Conservation (phyloP, 345 rosid genomes). For the Cardamine chenopodiifolia region DNA sequence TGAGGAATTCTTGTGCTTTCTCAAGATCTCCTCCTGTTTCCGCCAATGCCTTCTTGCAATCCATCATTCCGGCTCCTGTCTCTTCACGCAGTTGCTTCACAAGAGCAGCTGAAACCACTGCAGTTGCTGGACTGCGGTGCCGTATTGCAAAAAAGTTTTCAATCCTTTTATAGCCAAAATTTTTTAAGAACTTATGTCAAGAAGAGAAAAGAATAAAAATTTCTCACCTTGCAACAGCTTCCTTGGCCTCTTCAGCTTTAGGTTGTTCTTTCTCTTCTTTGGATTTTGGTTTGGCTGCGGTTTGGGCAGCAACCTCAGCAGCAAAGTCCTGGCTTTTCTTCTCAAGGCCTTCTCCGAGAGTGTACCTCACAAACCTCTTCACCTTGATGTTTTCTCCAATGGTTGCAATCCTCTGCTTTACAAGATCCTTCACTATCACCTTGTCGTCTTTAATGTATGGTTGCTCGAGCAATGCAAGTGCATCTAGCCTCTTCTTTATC, state of each 20-base stretch:
- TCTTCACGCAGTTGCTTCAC: conserved; percentile 94
- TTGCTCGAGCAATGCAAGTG: conserved; percentile 89
- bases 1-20: conserved; percentile 91
- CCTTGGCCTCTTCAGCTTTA: conserved; percentile 55
- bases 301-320: conserved; percentile 96
- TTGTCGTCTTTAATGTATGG: conserved; percentile 93
- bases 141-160: background rate
- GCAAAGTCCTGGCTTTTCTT: conserved; percentile 95
- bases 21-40: conserved; percentile 90
- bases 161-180: background rate
- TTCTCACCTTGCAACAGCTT: conserved; percentile 65
- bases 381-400: conserved; percentile 93
- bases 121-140: conserved; percentile 57
- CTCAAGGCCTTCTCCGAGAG: conserved; percentile 92
- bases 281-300: conserved; percentile 60
- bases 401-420: conserved; percentile 90
- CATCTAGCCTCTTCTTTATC: conserved; percentile 85
- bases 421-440: conserved; percentile 80
- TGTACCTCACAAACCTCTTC: conserved; percentile 78
- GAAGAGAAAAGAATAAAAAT: background rate
- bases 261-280: conserved; percentile 58
- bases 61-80: conserved; percentile 99
- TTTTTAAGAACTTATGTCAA: background rate
- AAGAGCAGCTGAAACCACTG: conserved; percentile 71
- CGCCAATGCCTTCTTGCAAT: conserved; percentile 92